Conservation (phyloP, 768 basidiomycete species). For the Boletus subparvulus region DNA sequence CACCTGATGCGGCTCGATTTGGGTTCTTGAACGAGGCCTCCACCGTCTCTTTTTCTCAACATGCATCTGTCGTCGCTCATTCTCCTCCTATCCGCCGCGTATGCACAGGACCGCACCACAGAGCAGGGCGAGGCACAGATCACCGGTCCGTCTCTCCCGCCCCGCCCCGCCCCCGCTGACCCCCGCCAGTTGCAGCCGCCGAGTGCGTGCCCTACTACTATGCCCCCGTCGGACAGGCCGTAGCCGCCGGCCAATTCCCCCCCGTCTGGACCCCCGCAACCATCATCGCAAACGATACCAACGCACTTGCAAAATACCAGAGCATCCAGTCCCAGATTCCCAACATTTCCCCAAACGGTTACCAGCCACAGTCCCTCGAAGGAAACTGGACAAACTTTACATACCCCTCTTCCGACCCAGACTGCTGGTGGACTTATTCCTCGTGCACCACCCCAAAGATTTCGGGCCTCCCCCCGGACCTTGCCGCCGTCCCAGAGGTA, state of each 20-base stretch:
- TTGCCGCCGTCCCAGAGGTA: slow-evolving; percentile 49
- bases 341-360: slow-evolving; percentile 43
- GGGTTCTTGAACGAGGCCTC: neutral
- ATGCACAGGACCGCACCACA: slow-evolving; percentile 32
- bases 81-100: slow-evolving; percentile 2
- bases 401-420: slow-evolving; percentile 43
- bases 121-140: slow-evolving; percentile 39
- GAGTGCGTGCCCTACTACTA: slow-evolving; percentile 49
- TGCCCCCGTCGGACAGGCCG: slow-evolving; percentile 32
- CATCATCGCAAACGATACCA: slow-evolving; percentile 42
- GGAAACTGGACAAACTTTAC: slow-evolving; percentile 35
- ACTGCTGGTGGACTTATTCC: slow-evolving; percentile 45
- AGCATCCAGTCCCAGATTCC: slow-evolving; percentile 46
- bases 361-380: slow-evolving; percentile 18
- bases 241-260: slow-evolving; percentile 41
- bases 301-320: slow-evolving; percentile 44
- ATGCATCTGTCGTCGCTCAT: slow-evolving; percentile 23
- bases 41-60: neutral
- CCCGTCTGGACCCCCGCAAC: slow-evolving; percentile 43
- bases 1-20: no score
- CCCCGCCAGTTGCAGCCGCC: slow-evolving; percentile 28
- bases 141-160: slow-evolving; percentile 26
- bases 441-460: slow-evolving; percentile 51
- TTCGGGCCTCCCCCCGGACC: slow-evolving; percentile 43
- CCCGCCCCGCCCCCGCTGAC: neutral